Conservation (phyloP, 2,329 filamentous ascomycete genomes). For the Colletotrichum liaoningense region DNA sequence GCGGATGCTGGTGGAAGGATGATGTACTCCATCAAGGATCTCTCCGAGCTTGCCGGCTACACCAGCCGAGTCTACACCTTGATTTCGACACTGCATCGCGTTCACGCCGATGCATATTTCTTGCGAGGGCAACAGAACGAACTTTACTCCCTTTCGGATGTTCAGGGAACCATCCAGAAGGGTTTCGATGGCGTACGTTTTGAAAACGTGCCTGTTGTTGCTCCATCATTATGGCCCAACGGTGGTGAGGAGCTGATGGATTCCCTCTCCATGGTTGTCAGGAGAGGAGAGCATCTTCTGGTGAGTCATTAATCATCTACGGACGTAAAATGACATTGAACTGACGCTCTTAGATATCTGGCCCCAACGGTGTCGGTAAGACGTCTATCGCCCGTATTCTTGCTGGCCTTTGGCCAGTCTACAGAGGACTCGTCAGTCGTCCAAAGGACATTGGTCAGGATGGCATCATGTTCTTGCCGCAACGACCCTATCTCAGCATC, state of each 20-base stretch:
- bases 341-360: constrained; percentile 73
- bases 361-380: constrained; percentile 95
- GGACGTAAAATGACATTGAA: constrained; percentile 3
- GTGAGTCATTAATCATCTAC: constrained; percentile 47
- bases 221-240: constrained; percentile 86
- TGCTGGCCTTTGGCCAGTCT: constrained; percentile 95
- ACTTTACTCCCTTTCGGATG: constrained; percentile 88
- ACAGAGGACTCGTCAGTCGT: constrained; percentile 89
- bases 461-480: constrained; percentile 98
- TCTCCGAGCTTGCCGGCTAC: constrained; percentile 94
- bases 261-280: constrained; percentile 88
- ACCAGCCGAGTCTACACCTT: constrained; percentile 96
- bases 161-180: constrained; percentile 92
- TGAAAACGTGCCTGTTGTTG: constrained; percentile 93
- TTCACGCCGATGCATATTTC: constrained; percentile 90
- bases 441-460: constrained; percentile 85
- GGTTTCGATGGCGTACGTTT: constrained; percentile 95
- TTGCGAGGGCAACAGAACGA: constrained; percentile 77
- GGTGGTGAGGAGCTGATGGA: constrained; percentile 94
- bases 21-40: constrained; percentile 99
- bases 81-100: constrained; percentile 92
- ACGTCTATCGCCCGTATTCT: constrained; percentile 88
- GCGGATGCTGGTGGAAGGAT: constrained; percentile 96
- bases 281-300: constrained; percentile 90
- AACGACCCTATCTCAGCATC: constrained; percentile 90